These are phyloP conservation scores for Cytidiella melzeri DNA, from an alignment of 768 basidiomycete species.

Conservation along the genomic window DNA sequence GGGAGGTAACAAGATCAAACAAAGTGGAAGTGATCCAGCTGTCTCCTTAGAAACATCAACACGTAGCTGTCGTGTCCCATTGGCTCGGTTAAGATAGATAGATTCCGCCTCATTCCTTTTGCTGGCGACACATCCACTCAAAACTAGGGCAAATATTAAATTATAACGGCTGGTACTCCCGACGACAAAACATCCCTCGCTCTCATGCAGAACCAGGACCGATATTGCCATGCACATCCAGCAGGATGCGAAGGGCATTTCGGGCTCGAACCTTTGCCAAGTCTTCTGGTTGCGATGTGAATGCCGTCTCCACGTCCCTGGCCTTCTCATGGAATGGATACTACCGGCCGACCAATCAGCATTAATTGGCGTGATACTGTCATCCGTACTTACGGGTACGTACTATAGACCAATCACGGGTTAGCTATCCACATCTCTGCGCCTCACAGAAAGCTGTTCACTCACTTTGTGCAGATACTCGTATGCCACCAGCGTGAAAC, in stretches of 20 bases:
- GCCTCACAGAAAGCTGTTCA: slow-evolving; percentile 12
- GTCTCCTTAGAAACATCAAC: slow-evolving; percentile 13
- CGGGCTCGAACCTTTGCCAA: slow-evolving; percentile 85
- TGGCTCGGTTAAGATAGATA: slow-evolving; percentile 1
- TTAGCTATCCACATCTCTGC: background rate
- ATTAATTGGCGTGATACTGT: background rate
- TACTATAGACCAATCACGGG: slow-evolving; percentile 17
- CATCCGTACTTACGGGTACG: slow-evolving; percentile 24
- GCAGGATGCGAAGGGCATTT: slow-evolving; percentile 88
- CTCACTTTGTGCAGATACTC: slow-evolving; percentile 63
- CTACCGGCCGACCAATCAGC: slow-evolving; percentile 32
- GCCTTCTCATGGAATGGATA: slow-evolving; percentile 78
- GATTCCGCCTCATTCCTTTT: background rate
- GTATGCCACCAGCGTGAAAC: slow-evolving; percentile 83
- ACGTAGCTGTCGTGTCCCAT: slow-evolving; percentile 2
- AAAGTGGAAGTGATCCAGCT: slow-evolving; percentile 5
- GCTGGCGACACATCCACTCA: background rate
- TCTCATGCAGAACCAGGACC: slow-evolving; percentile 19
- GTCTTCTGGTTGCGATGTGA: slow-evolving; percentile 72
- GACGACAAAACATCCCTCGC: slow-evolving; percentile 1
- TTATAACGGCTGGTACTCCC: background rate
- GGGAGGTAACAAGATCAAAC: slow-evolving; percentile 8
- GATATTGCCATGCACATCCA: slow-evolving; percentile 89
- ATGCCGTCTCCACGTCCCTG: slow-evolving; percentile 60
- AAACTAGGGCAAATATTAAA: background rate